Evolutionary conservation across 805 yeast genomes (phyloP).

Genomic region (Babjeviella inositovora): DNA sequence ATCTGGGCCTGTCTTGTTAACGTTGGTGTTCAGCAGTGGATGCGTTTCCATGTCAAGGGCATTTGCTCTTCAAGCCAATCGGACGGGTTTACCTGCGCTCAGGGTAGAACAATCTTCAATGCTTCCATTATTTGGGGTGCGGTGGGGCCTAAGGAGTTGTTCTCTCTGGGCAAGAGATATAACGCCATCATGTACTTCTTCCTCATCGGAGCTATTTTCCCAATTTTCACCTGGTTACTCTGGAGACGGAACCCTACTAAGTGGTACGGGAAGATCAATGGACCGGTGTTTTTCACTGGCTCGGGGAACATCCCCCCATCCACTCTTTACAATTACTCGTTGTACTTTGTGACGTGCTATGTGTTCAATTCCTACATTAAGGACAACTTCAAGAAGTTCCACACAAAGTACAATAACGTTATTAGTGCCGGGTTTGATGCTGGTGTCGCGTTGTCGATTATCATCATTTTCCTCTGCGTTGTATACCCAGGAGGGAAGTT

Average conservation of each 20-base stretch:
- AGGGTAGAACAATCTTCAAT: constrained; percentile 26
- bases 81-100: constrained; percentile 30
- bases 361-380: constrained; percentile 41
- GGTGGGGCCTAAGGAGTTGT: constrained; percentile 48
- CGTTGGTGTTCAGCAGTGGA: constrained; percentile 23
- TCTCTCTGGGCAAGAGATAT: constrained; percentile 29
- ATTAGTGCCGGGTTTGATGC: constrained; percentile 51
- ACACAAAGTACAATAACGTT: constrained; percentile 63
- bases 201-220: constrained; percentile 34
- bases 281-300: constrained; percentile 27
- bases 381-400: constrained; percentile 44
- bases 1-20: constrained; percentile 25
- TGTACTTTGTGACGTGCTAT: constrained; percentile 43
- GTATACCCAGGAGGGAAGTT: constrained; percentile 19
- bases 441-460: constrained; percentile 48
- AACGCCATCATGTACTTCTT: constrained; percentile 42
- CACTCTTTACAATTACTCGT: constrained; percentile 31
- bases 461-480: constrained; percentile 36
- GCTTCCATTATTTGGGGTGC: constrained; percentile 53
- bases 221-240: constrained; percentile 19
- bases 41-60: constrained; percentile 15
- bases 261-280: constrained; percentile 31
- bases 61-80: constrained; percentile 25
- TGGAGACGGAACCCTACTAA: constrained; percentile 19
- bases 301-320: constrained; percentile 21